Evolutionary conservation across 2,329 filamentous ascomycete genomes (phyloP).

Genomic region (Aspergillus ochraceoroseus): DNA sequence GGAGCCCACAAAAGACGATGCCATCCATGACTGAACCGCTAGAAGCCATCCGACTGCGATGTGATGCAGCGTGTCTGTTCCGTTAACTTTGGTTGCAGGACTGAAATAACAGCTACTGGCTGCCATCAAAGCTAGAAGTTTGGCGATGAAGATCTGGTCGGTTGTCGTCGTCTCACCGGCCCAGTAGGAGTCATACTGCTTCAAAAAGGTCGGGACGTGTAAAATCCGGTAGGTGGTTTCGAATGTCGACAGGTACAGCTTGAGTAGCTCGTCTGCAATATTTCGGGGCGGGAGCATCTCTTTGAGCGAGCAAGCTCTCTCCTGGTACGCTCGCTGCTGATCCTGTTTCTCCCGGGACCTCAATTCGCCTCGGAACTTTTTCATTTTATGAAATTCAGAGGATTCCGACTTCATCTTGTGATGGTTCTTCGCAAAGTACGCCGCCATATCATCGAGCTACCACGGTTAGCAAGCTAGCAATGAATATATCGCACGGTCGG

Average conservation of each 20-base stretch:
- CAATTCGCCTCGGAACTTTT: constrained; percentile 28
- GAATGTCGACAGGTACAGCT: constrained; percentile 53
- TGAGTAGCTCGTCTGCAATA: constrained; percentile 50
- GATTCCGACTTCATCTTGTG: constrained; percentile 18
- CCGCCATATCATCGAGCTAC: constrained; percentile 30
- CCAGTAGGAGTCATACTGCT: constrained; percentile 55
- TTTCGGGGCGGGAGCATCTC: constrained; percentile 44
- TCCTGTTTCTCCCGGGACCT: constrained; percentile 28
- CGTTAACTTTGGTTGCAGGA: constrained; percentile 20
- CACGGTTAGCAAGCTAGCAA: constrained; percentile 5
- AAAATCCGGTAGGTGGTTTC: constrained; percentile 56
- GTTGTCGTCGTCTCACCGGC: constrained; percentile 37
- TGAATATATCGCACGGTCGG: neutral
- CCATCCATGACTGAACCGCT: constrained; percentile 35
- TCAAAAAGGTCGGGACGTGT: constrained; percentile 54
- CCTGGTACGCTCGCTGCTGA: constrained; percentile 29
- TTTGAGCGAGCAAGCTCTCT: constrained; percentile 29
- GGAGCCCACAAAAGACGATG: constrained; percentile 30
- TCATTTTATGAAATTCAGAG: constrained; percentile 28
- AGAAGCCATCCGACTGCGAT: constrained; percentile 46
- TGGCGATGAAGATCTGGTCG: constrained; percentile 47
- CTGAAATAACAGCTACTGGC: constrained; percentile 45
- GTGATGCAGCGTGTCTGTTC: constrained; percentile 41
- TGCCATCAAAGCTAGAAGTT: constrained; percentile 37
- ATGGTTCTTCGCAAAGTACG: constrained; percentile 24